Evolutionary conservation across 306 rosid species (phyloP).

Genomic region (Malus sieversii): DNA sequence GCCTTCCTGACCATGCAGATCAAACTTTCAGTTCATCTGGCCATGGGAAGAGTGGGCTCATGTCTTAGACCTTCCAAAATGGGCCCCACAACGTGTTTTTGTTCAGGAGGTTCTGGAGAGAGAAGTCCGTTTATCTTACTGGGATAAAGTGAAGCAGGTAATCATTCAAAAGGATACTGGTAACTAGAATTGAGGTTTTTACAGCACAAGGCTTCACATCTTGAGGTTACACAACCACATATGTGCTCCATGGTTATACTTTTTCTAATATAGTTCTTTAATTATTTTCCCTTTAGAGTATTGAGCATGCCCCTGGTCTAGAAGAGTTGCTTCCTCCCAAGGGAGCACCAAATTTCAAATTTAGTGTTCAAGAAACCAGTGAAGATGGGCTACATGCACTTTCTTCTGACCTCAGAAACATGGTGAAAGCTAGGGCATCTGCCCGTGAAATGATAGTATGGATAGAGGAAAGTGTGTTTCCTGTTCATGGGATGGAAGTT

Average conservation of each 20-base stretch:
- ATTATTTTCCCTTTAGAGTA: conserved; percentile 45
- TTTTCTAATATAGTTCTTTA: conserved; percentile 9
- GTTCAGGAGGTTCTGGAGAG: conserved; percentile 98
- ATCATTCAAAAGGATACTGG: conserved; percentile 7
- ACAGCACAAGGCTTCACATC: not conserved
- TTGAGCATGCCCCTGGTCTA: conserved; percentile 96
- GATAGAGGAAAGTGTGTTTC: conserved; percentile 71
- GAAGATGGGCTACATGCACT: conserved; percentile 50
- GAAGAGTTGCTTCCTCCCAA: conserved; percentile 93
- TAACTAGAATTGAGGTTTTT: not conserved
- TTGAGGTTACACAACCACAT: not conserved
- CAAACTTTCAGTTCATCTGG: conserved; percentile 99
- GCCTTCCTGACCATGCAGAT: conserved; percentile 44
- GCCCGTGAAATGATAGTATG: conserved; percentile 82
- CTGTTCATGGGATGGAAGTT: conserved; percentile 73
- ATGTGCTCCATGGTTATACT: not conserved
- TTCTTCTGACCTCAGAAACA: conserved; percentile 62
- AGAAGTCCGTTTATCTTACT: conserved; percentile 94
- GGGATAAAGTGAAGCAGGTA: conserved; percentile 99
- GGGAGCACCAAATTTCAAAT: conserved; percentile 67
- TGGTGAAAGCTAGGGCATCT: conserved; percentile 85
- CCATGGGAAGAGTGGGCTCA: conserved; percentile 99
- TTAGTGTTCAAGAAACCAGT: conserved; percentile 46
- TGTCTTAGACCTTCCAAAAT: conserved; percentile 87
- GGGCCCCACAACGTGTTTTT: conserved; percentile 99